Evolutionary conservation across 2,329 filamentous ascomycete genomes (phyloP).

Genomic region (Claviceps capensis): DNA sequence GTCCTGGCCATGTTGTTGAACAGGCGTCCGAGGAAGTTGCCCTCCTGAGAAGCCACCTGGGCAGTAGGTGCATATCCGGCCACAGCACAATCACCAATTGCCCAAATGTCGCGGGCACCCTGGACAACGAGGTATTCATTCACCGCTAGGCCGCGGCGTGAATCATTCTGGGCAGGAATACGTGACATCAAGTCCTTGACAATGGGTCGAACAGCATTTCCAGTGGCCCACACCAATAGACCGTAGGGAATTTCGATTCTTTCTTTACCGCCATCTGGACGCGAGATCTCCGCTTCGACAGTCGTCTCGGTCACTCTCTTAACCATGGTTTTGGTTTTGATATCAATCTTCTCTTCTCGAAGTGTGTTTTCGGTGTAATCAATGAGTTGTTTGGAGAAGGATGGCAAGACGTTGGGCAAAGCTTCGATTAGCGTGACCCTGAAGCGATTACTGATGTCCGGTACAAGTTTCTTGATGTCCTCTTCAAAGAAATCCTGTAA

Average conservation of each 20-base stretch:
- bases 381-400: conserved; percentile 98
- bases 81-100: conserved; percentile 90
- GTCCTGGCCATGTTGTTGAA: conserved; percentile 99
- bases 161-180: conserved; percentile 90
- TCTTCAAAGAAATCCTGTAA: conserved; percentile 98
- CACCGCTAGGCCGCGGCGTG: conserved; percentile 83
- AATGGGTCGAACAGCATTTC: conserved; percentile 81
- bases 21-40: conserved; percentile 81
- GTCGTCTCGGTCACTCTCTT: conserved; percentile 89
- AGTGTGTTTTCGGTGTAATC: conserved; percentile 99
- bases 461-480: conserved; percentile 95
- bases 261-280: conserved; percentile 74
- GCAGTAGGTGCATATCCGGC: conserved; percentile 96
- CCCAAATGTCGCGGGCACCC: conserved; percentile 94
- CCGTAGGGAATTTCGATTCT: conserved; percentile 79
- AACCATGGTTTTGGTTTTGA: conserved; percentile 97
- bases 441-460: conserved; percentile 89
- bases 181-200: conserved; percentile 84
- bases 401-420: conserved; percentile 87
- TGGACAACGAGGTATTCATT: conserved; percentile 99
- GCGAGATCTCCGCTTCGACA: conserved; percentile 77
- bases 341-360: conserved; percentile 95
- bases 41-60: conserved; percentile 92
- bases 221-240: conserved; percentile 94
- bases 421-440: conserved; percentile 96